Conservation (phyloP, 371 early-diverging fungal species). For the Dichotomocladium elegans region DNA sequence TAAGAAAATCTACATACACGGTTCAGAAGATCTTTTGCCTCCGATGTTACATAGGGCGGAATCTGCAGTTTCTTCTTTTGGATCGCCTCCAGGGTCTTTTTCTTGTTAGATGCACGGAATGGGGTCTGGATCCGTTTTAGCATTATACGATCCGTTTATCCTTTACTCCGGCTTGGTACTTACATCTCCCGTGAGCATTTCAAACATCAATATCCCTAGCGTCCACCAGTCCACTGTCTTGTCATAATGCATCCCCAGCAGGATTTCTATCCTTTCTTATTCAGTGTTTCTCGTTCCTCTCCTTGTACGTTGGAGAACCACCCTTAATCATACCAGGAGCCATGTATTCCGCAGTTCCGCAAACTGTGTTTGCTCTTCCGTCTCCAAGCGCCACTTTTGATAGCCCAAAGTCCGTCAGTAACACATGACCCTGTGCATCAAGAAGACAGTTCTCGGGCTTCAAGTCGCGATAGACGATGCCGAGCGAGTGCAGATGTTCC, state of each 20-base stretch:
- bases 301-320: too few relatives aligned
- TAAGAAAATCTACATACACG: constrained; percentile 37
- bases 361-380: constrained; percentile 69
- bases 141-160: too few relatives aligned
- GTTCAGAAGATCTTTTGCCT: constrained; percentile 60
- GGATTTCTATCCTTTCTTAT: constrained; percentile 60
- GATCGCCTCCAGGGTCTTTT: constrained; percentile 77
- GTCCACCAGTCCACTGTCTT: constrained; percentile 94
- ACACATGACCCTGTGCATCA: constrained; percentile 75
- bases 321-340: constrained; percentile 71
- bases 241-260: constrained; percentile 78
- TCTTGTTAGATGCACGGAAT: constrained; percentile 73
- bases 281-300: too few relatives aligned
- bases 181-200: constrained; percentile 75
- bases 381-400: constrained; percentile 75
- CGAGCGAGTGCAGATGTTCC: constrained; percentile 83
- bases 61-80: constrained; percentile 68
- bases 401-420: constrained; percentile 90
- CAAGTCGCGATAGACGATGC: constrained; percentile 88
- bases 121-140: constrained; percentile 69
- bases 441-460: constrained; percentile 92
- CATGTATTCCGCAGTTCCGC: constrained; percentile 90
- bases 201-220: constrained; percentile 86
- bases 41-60: constrained; percentile 65
- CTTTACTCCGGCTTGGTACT: constrained; percentile 4